Evolutionary conservation across 2,329 filamentous ascomycete species (phyloP).

Genomic region (Sordariomycetes sp.): DNA sequence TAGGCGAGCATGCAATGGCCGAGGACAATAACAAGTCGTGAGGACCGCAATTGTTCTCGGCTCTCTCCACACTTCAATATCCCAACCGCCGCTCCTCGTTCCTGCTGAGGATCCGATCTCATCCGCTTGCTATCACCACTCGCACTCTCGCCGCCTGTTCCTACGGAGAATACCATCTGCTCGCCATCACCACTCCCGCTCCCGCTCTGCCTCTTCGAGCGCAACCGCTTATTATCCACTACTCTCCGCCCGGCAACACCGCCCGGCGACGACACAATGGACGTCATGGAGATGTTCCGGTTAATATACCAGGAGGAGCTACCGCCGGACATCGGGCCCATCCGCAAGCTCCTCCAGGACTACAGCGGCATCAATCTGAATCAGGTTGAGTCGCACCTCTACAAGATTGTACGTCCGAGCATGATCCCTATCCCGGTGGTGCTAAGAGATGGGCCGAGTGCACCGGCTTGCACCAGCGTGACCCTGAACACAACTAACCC

Average conservation of each 20-base stretch:
- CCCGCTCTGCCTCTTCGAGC: too few species aligned
- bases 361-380: slow-evolving; percentile 25
- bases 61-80: not conserved
- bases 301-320: slow-evolving; percentile 13
- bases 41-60: not conserved
- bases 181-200: not conserved
- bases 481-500: not conserved
- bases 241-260: not conserved
- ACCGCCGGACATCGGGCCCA: slow-evolving; percentile 23
- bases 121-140: not conserved
- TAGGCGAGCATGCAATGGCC: not conserved
- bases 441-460: not conserved
- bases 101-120: not conserved
- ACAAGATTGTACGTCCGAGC: slow-evolving; percentile 8
- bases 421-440: not conserved
- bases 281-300: slow-evolving; percentile 9
- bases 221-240: not conserved
- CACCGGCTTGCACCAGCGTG: not conserved
- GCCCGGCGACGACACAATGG: slow-evolving; percentile 4
- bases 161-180: too few species aligned
- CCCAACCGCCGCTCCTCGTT: not conserved
- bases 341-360: slow-evolving; percentile 22
- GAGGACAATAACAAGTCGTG: not conserved
- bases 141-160: not conserved
- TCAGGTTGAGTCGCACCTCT: slow-evolving; percentile 19